Conservation (phyloP, 2,329 filamentous ascomycete species). For the Aspergillus vadensis region DNA sequence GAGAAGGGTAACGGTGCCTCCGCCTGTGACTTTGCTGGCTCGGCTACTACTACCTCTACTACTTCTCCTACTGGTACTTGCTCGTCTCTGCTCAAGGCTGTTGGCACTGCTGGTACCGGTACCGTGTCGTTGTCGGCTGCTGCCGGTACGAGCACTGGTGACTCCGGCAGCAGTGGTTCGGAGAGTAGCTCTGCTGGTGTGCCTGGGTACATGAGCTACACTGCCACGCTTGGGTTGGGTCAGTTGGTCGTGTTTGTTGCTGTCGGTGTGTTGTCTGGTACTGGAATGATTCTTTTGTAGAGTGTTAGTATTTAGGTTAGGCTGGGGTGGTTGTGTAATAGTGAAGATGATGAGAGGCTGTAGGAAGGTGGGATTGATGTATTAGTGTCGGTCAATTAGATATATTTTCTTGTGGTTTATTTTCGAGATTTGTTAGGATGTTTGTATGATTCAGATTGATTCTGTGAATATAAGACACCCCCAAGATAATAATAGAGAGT, state of each 20-base stretch:
- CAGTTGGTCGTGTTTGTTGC: conserved; percentile 43
- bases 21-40: conserved; percentile 47
- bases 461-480: neutral
- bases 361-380: neutral
- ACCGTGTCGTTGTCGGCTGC: conserved; percentile 39
- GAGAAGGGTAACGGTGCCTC: conserved; percentile 34
- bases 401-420: neutral
- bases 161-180: conserved; percentile 19
- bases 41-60: conserved; percentile 39
- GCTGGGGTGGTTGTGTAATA: neutral
- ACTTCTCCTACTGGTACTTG: conserved; percentile 38
- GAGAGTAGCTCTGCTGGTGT: conserved; percentile 31
- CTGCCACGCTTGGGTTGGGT: conserved; percentile 36
- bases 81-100: conserved; percentile 38
- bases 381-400: neutral
- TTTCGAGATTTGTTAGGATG: too few species aligned
- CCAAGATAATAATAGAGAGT: neutral
- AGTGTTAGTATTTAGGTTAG: neutral
- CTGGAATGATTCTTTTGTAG: conserved; percentile 48
- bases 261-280: conserved; percentile 42
- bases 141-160: conserved; percentile 20
- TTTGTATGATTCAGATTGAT: fast-evolving
- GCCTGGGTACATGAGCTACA: conserved; percentile 20
- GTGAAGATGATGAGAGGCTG: neutral
- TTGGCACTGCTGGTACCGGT: conserved; percentile 41